These are phyloP conservation scores for Suillus sp. DNA, from an alignment of 768 basidiomycete genomes.

Conservation along the genomic window DNA sequence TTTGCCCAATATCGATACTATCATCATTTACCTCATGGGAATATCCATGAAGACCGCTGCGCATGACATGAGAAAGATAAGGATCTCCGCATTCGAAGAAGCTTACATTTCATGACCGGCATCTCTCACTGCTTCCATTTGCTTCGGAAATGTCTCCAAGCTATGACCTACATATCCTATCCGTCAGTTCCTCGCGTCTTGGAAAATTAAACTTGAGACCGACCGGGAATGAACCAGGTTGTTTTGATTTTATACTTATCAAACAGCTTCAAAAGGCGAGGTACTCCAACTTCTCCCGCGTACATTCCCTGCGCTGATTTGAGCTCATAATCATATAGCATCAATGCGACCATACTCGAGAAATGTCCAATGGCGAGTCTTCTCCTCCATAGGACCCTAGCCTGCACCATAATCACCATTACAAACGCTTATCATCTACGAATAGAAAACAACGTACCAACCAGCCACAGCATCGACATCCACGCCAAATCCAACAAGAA, in stretches of 20 bases:
- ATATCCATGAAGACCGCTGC: constrained; percentile 67
- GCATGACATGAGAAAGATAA: constrained; percentile 2
- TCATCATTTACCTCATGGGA: constrained; percentile 55
- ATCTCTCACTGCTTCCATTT: constrained; percentile 70
- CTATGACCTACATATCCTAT: constrained; percentile 52
- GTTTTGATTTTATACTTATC: constrained; percentile 63
- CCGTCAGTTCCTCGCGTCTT: not conserved
- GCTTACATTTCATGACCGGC: constrained; percentile 70
- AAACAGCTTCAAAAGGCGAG: constrained; percentile 67
- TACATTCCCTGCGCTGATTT: constrained; percentile 53
- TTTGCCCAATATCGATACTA: not conserved
- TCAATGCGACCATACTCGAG: constrained; percentile 40
- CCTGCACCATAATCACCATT: constrained; percentile 35
- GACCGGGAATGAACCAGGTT: constrained; percentile 76
- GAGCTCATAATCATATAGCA: not conserved
- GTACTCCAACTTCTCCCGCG: constrained; percentile 70
- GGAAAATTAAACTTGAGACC: not conserved
- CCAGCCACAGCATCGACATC: constrained; percentile 76
- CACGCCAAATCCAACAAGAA: constrained; percentile 62
- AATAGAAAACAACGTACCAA: constrained; percentile 42
- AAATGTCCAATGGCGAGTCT: constrained; percentile 69
- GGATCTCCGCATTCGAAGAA: not conserved
- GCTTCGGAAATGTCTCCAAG: constrained; percentile 71
- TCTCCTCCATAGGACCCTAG: constrained; percentile 76
- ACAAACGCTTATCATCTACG: not conserved